Base-by-base conservation (phyloP, 2,329 filamentous ascomycete genomes). In the Chaetomium globosum region DNA sequence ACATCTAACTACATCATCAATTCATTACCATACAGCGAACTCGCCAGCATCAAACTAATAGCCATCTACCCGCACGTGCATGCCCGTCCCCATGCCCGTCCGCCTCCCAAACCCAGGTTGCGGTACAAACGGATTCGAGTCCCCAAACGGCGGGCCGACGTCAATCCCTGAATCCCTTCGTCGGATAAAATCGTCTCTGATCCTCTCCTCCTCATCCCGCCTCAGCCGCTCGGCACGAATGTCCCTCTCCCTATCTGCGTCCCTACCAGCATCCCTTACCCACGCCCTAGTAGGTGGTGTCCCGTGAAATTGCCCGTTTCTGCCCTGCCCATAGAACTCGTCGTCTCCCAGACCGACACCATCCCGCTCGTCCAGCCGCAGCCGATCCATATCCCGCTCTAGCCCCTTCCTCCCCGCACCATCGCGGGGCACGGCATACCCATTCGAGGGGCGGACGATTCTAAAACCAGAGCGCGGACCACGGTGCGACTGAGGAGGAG, bases 81-180 rank as follows among this genome's bases (percentile, higher is more conserved):
- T 6, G 4, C 33, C 33, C 49, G 28, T 16, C n/a, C 52, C 49
- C 31, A 7, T n/a, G 16, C 19, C 16, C 13, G 52, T 30, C 26
- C 56, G 33, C 28, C 48, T 52, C 23, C 16, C 55, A 30, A 58
- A n/a, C n/a, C 63, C 63, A 16, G 65, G 60, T 46, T 60, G 52
- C 13, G 59, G 39, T 9, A 7, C 16, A n/a, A 65, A 67, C 51
- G 65, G 59, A 23, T 65, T 65, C 16, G 49, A 56, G n/a, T 23
- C 36, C 39, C n/a, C 30, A 13, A 55, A 58, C 13, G 52, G 30
- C 54, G 7, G 7, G 3, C 53, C 53, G 19, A 63, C 16, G 52
- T 65, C 53, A 13, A 64, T 55, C 2, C 59, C 64, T 2, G 59
- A 64, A 16, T 64, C 61, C 30, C 59, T 33, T 58, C 63, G 52